These are phyloP conservation scores for Spongospora subterranea DNA, from an alignment of 208 protist genomes.

Conservation along the genomic window DNA sequence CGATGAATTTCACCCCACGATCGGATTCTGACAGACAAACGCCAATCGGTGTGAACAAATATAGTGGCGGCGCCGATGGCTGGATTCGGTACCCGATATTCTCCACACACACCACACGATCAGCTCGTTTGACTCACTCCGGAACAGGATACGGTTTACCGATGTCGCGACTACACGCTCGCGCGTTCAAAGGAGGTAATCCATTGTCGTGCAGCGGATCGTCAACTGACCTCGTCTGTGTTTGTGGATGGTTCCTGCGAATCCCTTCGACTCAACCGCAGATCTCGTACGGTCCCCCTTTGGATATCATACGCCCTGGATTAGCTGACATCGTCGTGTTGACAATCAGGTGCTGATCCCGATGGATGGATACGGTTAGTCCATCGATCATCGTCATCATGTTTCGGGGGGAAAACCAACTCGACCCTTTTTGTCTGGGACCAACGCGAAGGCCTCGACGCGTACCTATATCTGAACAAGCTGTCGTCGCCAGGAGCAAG, in stretches of 20 bases:
- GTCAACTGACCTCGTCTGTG: background rate
- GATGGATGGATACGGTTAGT: constrained; percentile 15
- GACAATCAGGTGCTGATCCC: constrained; percentile 10
- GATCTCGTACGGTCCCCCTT: constrained; percentile 9
- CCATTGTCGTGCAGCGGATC: background rate
- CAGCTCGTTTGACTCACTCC: too few relatives aligned
- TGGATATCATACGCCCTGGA: background rate
- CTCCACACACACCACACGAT: background rate
- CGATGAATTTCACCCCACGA: background rate
- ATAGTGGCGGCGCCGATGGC: constrained; percentile 21
- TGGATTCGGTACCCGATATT: constrained; percentile 41
- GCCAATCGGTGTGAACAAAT: background rate
- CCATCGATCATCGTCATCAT: too few relatives aligned
- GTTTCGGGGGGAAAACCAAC: background rate
- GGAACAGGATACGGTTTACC: constrained; percentile 15
- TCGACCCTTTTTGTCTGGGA: background rate
- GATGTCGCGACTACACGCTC: constrained; percentile 3
- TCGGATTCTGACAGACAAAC: background rate
- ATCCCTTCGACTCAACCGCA: too few relatives aligned
- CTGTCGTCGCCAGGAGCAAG: background rate
- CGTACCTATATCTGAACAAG: constrained; percentile 43
- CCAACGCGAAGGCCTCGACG: constrained; percentile 24
- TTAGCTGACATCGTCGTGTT: background rate
- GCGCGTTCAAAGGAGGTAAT: constrained; percentile 51
- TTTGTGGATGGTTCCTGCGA: background rate